Percentiles rank a stretch among this genome's conserved stretches.
These are phyloP conservation scores for Cytidiella melzeri DNA, from an alignment of 768 basidiomycete genomes.

Conservation along the genomic window DNA sequence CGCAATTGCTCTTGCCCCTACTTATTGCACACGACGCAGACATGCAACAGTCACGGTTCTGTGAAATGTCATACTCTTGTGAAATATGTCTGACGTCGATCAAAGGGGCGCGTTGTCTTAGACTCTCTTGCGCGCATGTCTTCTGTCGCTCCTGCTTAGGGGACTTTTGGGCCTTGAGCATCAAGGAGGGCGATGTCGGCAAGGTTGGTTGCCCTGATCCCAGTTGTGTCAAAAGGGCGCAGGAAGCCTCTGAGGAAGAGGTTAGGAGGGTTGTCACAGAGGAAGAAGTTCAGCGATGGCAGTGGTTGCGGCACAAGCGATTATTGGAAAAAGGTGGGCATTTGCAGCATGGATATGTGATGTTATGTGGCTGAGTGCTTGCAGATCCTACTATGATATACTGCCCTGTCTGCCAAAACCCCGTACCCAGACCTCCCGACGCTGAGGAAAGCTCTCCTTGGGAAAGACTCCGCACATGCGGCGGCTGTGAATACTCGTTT, in stretches of 20 bases:
- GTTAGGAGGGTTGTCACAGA: slow-evolving; percentile 65
- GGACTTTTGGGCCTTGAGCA: slow-evolving; percentile 79
- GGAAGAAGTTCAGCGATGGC: slow-evolving; percentile 65
- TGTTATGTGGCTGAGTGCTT: too few relatives aligned
- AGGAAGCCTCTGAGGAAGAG: slow-evolving; percentile 63
- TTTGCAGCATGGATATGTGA: too few relatives aligned
- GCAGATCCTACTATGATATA: slow-evolving; percentile 73
- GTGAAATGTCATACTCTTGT: slow-evolving; percentile 61
- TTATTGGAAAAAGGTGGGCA: slow-evolving; percentile 62
- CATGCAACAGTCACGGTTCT: slow-evolving; percentile 48
- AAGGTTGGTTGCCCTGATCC: slow-evolving; percentile 80
- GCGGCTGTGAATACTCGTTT: slow-evolving; percentile 68
- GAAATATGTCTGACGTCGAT: slow-evolving; percentile 67
- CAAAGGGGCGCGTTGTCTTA: slow-evolving; percentile 72
- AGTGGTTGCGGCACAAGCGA: slow-evolving; percentile 68
- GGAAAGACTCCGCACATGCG: slow-evolving; percentile 68
- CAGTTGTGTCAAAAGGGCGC: slow-evolving; percentile 61
- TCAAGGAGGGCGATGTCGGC: slow-evolving; percentile 71
- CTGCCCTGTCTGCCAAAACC: slow-evolving; percentile 84
- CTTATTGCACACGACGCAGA: slow-evolving; percentile 45
- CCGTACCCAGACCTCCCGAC: slow-evolving; percentile 54
- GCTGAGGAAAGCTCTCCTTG: slow-evolving; percentile 57
- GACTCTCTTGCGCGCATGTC: slow-evolving; percentile 67
- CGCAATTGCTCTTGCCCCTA: slow-evolving; percentile 42
- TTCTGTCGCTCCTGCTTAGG: slow-evolving; percentile 79